phyloP scores from a whole-genome alignment of 176 grass and related monocot species.

The Chrysopogon serrulatus region DNA sequence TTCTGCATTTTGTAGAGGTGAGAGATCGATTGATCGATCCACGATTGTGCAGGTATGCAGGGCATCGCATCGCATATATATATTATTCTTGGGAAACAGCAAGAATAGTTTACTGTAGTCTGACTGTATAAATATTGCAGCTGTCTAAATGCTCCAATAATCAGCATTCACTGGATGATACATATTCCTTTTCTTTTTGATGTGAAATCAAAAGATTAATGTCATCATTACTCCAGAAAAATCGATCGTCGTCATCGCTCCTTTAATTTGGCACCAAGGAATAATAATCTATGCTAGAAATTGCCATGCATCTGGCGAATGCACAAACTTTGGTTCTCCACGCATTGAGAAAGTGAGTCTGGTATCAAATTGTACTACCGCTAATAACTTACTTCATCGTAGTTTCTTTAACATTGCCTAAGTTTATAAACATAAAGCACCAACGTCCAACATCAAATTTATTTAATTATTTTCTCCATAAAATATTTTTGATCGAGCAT shows the following conservation, averaged over 20 bases:
- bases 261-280: background rate
- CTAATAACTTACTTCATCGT: too few species aligned
- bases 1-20: background rate
- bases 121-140: background rate
- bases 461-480: too few species aligned
- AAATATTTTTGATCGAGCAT: too few species aligned
- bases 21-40: background rate
- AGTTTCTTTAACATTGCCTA: too few species aligned
- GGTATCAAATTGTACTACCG: too few species aligned
- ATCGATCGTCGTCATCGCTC: background rate
- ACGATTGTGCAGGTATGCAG: background rate
- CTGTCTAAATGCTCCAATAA: background rate
- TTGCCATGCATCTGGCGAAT: background rate
- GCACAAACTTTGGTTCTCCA: background rate
- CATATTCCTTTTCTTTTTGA: background rate
- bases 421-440: too few species aligned
- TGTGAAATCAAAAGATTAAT: background rate
- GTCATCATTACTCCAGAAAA: background rate
- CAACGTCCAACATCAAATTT: too few species aligned
- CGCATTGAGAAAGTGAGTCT: too few species aligned
- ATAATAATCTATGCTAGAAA: background rate
- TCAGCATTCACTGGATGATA: background rate
- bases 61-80: background rate
- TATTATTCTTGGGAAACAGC: background rate
- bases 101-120: background rate